Conservation (phyloP, 257 asterid species). For the Solanum piurae region DNA sequence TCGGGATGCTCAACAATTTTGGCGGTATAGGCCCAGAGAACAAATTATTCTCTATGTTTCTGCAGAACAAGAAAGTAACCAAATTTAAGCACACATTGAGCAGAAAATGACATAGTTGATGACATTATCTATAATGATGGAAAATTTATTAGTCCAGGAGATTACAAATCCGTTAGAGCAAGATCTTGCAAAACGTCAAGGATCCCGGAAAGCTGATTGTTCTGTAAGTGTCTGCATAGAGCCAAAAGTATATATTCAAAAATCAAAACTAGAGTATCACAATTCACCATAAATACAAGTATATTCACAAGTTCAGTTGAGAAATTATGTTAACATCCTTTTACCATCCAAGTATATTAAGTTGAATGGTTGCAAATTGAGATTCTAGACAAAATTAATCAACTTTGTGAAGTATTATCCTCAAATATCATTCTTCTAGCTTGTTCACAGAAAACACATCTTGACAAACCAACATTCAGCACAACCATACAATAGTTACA, state of each 20-base stretch:
- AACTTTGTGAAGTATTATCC: neutral
- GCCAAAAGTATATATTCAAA: neutral
- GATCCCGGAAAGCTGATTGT: slow-evolving; percentile 70
- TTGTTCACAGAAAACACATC: neutral
- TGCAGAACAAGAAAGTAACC: slow-evolving; percentile 15
- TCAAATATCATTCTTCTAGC: neutral
- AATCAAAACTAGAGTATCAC: neutral
- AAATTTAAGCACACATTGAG: neutral
- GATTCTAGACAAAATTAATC: neutral
- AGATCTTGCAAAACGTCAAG: slow-evolving; percentile 82
- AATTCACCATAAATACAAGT: neutral
- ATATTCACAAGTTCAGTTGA: neutral
- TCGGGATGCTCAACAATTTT: slow-evolving; percentile 48
- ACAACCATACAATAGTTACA: neutral
- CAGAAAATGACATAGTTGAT: neutral
- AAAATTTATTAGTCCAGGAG: neutral
- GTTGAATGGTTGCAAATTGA: neutral
- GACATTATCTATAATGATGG: neutral
- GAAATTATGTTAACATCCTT: neutral
- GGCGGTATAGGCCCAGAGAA: slow-evolving; percentile 91
- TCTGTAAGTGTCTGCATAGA: slow-evolving; percentile 68
- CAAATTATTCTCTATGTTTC: slow-evolving; percentile 75
- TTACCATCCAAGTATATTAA: neutral
- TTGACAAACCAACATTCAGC: neutral
- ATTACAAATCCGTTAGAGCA: slow-evolving; percentile 67